phyloP scores from a whole-genome alignment of 768 basidiomycete species.

The Obba rivulosa region DNA sequence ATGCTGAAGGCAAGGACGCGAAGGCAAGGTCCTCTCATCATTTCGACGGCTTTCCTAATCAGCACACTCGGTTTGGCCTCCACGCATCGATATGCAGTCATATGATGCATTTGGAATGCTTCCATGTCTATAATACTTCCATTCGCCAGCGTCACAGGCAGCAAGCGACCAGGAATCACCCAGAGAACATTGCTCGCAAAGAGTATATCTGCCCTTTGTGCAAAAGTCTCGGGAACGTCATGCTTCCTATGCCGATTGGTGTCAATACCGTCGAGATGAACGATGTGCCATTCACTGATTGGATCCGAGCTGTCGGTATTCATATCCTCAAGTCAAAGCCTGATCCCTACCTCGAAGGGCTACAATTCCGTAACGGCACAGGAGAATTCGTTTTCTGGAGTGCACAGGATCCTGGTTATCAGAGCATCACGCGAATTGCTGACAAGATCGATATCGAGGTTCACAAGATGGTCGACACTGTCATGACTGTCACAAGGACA shows the following conservation, averaged over 20 bases:
- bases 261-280: constrained; percentile 44
- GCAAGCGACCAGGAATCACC: constrained; percentile 89
- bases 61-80: constrained; percentile 78
- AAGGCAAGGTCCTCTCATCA: constrained; percentile 37
- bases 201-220: constrained; percentile 97
- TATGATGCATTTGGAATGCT: constrained; percentile 95
- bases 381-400: constrained; percentile 90
- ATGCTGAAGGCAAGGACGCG: constrained; percentile 44
- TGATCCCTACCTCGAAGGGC: constrained; percentile 61
- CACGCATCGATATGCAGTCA: constrained; percentile 89
- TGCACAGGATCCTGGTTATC: constrained; percentile 72
- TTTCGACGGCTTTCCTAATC: constrained; percentile 70
- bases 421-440: constrained; percentile 44
- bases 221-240: constrained; percentile 92
- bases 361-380: constrained; percentile 75
- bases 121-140: constrained; percentile 83
- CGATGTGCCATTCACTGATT: constrained; percentile 69
- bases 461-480: constrained; percentile 81
- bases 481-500: constrained; percentile 72
- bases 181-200: constrained; percentile 87
- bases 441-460: constrained; percentile 52
- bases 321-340: constrained; percentile 83
- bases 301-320: constrained; percentile 87
- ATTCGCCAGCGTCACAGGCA: constrained; percentile 83
- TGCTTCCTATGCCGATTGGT: constrained; percentile 72